These are phyloP conservation scores for Umbilicus rupestris DNA, from an alignment of 164 flowering plant species.

Conservation along the genomic window DNA sequence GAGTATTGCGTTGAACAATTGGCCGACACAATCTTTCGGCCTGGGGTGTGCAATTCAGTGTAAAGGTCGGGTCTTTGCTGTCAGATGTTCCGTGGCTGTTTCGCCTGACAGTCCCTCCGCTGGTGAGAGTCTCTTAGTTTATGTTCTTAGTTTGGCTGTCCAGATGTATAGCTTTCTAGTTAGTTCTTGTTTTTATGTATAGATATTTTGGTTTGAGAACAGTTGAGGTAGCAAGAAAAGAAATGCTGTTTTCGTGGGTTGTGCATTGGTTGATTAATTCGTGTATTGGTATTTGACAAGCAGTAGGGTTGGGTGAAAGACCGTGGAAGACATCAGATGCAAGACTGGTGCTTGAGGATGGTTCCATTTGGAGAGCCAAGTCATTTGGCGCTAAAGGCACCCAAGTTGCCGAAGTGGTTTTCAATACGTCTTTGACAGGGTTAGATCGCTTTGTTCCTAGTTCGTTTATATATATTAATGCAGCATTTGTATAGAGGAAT, in stretches of 20 bases:
- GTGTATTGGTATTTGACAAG: not conserved
- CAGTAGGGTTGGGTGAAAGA: constrained; percentile 32
- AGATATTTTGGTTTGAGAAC: too few relatives aligned
- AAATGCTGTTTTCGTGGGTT: too few relatives aligned
- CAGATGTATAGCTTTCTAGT: too few relatives aligned
- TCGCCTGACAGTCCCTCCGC: not conserved
- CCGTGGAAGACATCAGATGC: constrained; percentile 83
- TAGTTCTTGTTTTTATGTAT: too few relatives aligned
- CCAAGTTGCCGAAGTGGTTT: constrained; percentile 83
- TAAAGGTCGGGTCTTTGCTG: constrained; percentile 8
- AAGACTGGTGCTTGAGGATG: constrained; percentile 82
- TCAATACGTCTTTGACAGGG: constrained; percentile 18
- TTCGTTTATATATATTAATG: not conserved
- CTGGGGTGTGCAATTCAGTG: not conserved
- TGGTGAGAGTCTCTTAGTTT: not conserved
- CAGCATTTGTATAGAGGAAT: too few relatives aligned
- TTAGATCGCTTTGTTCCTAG: not conserved
- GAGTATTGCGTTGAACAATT: constrained; percentile 6
- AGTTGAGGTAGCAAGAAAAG: too few relatives aligned
- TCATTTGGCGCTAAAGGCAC: constrained; percentile 90
- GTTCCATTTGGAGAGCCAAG: constrained; percentile 78
- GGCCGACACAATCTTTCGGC: constrained; percentile 5
- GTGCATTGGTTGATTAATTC: not conserved
- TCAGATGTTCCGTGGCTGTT: constrained; percentile 21
- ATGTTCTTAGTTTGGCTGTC: too few relatives aligned